phyloP scores from a whole-genome alignment of 1,284 basidiomycete species.

The Trichosporon inkin region DNA sequence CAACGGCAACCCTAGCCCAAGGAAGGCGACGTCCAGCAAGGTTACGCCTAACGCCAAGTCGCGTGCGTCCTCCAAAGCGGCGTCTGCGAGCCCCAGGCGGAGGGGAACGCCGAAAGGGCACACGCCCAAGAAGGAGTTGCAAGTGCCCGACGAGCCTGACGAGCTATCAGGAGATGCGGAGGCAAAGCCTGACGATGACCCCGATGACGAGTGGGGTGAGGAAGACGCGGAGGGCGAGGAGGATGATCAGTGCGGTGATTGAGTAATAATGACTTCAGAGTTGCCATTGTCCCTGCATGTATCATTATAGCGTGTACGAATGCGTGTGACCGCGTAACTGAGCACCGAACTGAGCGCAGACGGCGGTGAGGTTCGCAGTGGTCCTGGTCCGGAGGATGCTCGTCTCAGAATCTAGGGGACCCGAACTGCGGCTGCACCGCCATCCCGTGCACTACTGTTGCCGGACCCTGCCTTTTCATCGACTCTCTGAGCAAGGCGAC shows the following conservation, averaged over 20 bases:
- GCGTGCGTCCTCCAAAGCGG: background rate
- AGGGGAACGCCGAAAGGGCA: background rate
- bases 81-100: too few relatives aligned
- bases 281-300: background rate
- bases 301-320: background rate
- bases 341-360: too few relatives aligned
- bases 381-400: too few relatives aligned
- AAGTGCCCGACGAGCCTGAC: background rate
- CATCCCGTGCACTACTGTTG: too few relatives aligned
- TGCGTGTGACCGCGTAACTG: too few relatives aligned
- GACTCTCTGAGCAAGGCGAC: too few relatives aligned
- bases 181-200: background rate
- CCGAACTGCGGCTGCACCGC: too few relatives aligned
- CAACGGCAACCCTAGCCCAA: background rate
- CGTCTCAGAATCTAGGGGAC: too few relatives aligned
- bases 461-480: too few relatives aligned
- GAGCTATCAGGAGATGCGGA: background rate
- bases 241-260: conserved; percentile 5
- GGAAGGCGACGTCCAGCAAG: conserved; percentile 1
- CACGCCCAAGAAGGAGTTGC: background rate
- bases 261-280: background rate
- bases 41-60: background rate
- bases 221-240: conserved; percentile 8
- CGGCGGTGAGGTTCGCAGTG: too few relatives aligned
- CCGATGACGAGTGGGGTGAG: background rate